A percentile compares a stretch with the other conserved stretches of the same genome.
Evolutionary conservation across 148 eudicot genomes (phyloP).

Genomic region (Limonium bicolor): DNA sequence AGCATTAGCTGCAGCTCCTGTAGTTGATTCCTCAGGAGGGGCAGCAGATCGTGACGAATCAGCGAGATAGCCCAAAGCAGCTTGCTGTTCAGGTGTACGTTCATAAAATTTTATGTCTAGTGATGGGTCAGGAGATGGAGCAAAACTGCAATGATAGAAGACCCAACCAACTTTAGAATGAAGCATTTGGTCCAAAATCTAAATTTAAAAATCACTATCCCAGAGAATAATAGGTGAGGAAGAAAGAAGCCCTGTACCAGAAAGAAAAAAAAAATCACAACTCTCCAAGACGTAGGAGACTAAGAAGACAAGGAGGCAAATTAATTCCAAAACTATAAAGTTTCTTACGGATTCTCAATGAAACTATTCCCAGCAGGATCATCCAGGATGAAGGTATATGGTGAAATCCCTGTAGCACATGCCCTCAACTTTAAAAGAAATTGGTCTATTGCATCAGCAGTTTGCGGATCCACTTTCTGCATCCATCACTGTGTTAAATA

Average conservation of each 20-base stretch:
- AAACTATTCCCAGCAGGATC: constrained; percentile 98
- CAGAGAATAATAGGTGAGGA: no score
- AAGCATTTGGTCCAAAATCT: no score
- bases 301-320: neutral
- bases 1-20: constrained; percentile 14
- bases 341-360: constrained; percentile 80
- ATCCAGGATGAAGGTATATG: constrained; percentile 72
- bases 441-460: constrained; percentile 80
- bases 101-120: constrained; percentile 59
- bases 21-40: constrained; percentile 20
- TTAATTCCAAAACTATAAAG: neutral
- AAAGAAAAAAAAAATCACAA: no score
- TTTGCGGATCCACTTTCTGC: constrained; percentile 80
- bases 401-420: constrained; percentile 53
- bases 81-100: constrained; percentile 82
- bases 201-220: no score
- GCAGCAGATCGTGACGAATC: constrained; percentile 37
- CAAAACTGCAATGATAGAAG: constrained; percentile 64
- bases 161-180: neutral
- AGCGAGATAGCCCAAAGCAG: constrained; percentile 51
- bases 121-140: constrained; percentile 77
- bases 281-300: no score
- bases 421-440: constrained; percentile 62
- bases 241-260: no score
- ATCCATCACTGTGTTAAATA: constrained; percentile 6